Evolutionary conservation across 2,329 filamentous ascomycete genomes (phyloP).

Genomic region (Hymenoscyphus repandus): DNA sequence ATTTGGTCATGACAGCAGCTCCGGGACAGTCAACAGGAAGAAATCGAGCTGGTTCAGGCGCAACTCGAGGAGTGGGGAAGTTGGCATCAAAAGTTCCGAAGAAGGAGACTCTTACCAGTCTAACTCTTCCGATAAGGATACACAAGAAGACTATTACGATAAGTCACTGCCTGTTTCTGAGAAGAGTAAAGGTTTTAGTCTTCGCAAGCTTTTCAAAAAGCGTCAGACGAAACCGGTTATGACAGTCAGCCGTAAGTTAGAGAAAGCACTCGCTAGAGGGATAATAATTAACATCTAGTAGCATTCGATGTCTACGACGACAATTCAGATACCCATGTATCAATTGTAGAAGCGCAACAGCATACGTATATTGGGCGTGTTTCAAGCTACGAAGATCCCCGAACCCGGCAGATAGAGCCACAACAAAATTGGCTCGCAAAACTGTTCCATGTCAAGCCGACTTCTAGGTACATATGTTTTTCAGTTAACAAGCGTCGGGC

Average conservation of each 20-base stretch:
- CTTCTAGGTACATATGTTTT: slow-evolving; percentile 70
- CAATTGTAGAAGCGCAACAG: slow-evolving; percentile 17
- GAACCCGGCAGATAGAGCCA: slow-evolving; percentile 49
- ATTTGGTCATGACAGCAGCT: slow-evolving; percentile 17
- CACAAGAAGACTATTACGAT: slow-evolving; percentile 6
- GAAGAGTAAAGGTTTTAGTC: slow-evolving; percentile 28
- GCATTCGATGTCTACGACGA: slow-evolving; percentile 27
- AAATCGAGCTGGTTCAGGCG: slow-evolving; percentile 31
- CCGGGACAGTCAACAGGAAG: slow-evolving; percentile 27
- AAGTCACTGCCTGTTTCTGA: slow-evolving; percentile 4
- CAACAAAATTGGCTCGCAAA: slow-evolving; percentile 85
- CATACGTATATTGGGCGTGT: slow-evolving; percentile 30
- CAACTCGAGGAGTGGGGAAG: slow-evolving; percentile 22
- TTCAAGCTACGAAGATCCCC: slow-evolving; percentile 33
- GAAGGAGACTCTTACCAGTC: slow-evolving; percentile 11
- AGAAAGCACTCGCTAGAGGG: neutral
- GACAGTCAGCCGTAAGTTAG: slow-evolving; percentile 26
- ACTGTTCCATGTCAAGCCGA: slow-evolving; percentile 85
- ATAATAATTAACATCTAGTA: slow-evolving; percentile 13
- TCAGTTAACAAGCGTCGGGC: slow-evolving; percentile 65
- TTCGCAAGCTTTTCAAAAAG: slow-evolving; percentile 30
- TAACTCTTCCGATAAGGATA: slow-evolving; percentile 16
- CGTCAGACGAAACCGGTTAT: slow-evolving; percentile 23
- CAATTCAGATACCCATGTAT: slow-evolving; percentile 21
- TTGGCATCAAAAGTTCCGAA: slow-evolving; percentile 15